A percentile compares a stretch with the other conserved stretches of the same genome.
These are phyloP conservation scores for Calonectria crousiana DNA, from an alignment of 2,329 filamentous ascomycete genomes.

Conservation along the genomic window DNA sequence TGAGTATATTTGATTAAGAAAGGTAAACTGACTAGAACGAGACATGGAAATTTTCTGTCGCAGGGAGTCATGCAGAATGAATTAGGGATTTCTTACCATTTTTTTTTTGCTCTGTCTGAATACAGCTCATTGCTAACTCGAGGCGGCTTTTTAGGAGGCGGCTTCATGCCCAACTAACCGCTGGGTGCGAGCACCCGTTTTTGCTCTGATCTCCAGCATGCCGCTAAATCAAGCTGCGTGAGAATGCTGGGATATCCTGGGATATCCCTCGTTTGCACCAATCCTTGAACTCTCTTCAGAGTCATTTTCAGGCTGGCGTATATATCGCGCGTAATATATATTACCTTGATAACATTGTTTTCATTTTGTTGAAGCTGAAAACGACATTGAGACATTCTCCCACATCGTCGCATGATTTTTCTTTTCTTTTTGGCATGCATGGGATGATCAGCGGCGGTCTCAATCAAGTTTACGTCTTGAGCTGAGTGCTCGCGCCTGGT, in stretches of 20 bases:
- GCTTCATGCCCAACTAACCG: background rate
- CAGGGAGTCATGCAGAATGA: background rate
- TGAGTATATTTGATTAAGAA: background rate
- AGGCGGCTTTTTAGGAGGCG: background rate
- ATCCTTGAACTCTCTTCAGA: background rate
- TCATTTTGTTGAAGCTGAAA: background rate
- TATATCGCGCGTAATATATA: background rate
- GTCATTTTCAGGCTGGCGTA: background rate
- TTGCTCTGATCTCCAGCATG: background rate
- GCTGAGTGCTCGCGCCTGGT: background rate
- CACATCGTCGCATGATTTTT: background rate
- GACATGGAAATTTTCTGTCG: background rate
- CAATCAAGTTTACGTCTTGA: background rate
- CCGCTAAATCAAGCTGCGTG: background rate
- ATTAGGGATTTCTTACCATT: background rate
- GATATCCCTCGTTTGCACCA: background rate
- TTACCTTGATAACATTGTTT: background rate
- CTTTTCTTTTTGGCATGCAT: background rate
- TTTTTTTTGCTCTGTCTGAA: background rate
- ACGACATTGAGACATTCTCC: background rate
- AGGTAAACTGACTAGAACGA: background rate
- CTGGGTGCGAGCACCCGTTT: background rate
- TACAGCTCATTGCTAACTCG: too few relatives aligned
- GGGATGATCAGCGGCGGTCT: background rate
- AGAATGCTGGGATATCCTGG: too few relatives aligned